phyloP scores from a whole-genome alignment of 352 stramenopile species.

The Pythium scleroteichum region DNA sequence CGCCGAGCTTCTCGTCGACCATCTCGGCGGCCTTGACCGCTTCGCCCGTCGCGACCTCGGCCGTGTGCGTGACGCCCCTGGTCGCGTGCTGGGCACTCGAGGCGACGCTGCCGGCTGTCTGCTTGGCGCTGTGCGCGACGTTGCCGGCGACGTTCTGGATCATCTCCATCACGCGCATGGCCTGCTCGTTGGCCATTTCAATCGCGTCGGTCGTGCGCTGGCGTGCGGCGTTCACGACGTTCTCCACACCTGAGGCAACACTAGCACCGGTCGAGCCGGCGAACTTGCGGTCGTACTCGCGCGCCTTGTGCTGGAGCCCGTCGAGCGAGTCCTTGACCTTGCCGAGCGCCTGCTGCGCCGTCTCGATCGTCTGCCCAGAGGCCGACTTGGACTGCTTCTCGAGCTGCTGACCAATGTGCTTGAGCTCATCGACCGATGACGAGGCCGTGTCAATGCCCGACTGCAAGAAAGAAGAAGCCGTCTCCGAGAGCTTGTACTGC shows the following conservation, averaged over 20 bases:
- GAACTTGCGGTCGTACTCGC: slow-evolving; percentile 66
- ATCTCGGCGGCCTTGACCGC: slow-evolving; percentile 44
- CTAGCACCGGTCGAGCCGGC: slow-evolving; percentile 19
- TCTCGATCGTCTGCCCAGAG: slow-evolving; percentile 45
- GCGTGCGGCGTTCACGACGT: slow-evolving; percentile 48
- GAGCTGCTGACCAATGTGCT: slow-evolving; percentile 33
- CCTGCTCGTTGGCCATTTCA: slow-evolving; percentile 54
- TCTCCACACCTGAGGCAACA: slow-evolving; percentile 27
- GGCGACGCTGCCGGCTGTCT: slow-evolving; percentile 10
- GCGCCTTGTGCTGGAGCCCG: slow-evolving; percentile 44
- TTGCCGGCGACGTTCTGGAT: slow-evolving; percentile 36
- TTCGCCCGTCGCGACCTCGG: slow-evolving; percentile 46
- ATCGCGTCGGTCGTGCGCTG: slow-evolving; percentile 61
- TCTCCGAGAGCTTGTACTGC: slow-evolving; percentile 45
- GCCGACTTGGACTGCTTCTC: slow-evolving; percentile 40
- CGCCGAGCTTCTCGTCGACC: slow-evolving; percentile 56
- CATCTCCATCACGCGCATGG: slow-evolving; percentile 43
- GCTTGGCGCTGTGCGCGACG: slow-evolving; percentile 17
- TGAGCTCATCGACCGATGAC: slow-evolving; percentile 42
- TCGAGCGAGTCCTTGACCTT: slow-evolving; percentile 43
- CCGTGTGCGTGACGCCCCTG: slow-evolving; percentile 20
- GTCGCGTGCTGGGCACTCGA: slow-evolving; percentile 7
- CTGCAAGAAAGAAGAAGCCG: slow-evolving; percentile 48
- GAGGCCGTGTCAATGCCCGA: slow-evolving; percentile 34
- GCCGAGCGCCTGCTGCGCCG: slow-evolving; percentile 45